Evolutionary conservation across 441 rosid species (phyloP), one percentile per base, ranked within the genome.

Genomic region (Kokia cookei): DNA sequence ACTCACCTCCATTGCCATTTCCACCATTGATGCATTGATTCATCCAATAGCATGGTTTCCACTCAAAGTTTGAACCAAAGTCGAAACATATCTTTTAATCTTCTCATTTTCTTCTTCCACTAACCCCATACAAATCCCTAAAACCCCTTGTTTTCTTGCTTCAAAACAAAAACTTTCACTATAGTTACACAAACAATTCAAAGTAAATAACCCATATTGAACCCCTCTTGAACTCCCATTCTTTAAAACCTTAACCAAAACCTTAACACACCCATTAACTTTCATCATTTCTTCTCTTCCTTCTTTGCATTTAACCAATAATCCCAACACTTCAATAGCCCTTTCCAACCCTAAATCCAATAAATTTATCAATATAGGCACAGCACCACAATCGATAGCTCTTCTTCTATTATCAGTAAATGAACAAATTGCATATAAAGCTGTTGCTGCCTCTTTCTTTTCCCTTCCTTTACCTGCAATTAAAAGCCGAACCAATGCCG

Each of bases 381-480:
- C 97, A 1, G 97, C 91, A 65, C 97, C 99, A 10, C 90, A 83
- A 54, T 82, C 86, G 43, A 89, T 90, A 1, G 87, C 89, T 63
- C 92, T 82, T 74, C 83, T 86, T 62, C 97, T 77, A 50, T 96
- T 92, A 63, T 86, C 95, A 2, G 93, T 89, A 73, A 85, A 93
- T 5, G 89, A 89, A 65, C 96, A 92, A 1, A 96, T 69, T 2
- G 99, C 87, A 68, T 86, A 93, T 24, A 96, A 83, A 22, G 97
- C 92, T 0, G 99, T 96, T 0, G 97, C 94, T 0, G 97, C 91
- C 76, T 96, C 99, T 79, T 91, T 96, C 79, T 82, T 87, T 75
- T 89, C 98, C 79, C 98, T 73, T 0, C 84, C 88, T 69, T 84
- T 88, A 10, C 98, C 98, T 24, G 76, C 58, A 29, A 84, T 77